Evolutionary conservation across 148 eudicot genomes (phyloP).

Genomic region (Spergularia marina): DNA sequence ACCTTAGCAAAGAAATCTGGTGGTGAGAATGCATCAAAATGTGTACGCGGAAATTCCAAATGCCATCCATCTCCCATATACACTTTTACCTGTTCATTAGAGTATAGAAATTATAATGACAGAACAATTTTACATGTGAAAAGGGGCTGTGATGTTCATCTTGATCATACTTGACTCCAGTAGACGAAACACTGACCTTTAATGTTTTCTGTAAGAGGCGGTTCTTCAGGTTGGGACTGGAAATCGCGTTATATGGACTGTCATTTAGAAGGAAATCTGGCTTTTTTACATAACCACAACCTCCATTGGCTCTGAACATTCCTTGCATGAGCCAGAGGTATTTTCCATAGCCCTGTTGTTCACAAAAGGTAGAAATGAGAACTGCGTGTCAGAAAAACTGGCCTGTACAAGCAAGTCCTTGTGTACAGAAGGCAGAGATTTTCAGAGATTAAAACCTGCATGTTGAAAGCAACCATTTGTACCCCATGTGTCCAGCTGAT

Average conservation of each 20-base stretch:
- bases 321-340: slow-evolving; percentile 69
- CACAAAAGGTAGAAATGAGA: slow-evolving; percentile 5
- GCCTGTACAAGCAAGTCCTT: background rate
- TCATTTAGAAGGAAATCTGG: slow-evolving; percentile 45
- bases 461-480: slow-evolving; percentile 79
- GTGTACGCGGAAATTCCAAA: slow-evolving; percentile 42
- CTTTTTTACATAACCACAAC: slow-evolving; percentile 72
- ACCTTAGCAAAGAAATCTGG: slow-evolving; percentile 74
- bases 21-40: slow-evolving; percentile 64
- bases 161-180: slow-evolving; percentile 4
- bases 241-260: slow-evolving; percentile 31
- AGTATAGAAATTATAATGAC: background rate
- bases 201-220: slow-evolving; percentile 38
- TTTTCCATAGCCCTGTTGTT: slow-evolving; percentile 53
- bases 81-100: slow-evolving; percentile 46
- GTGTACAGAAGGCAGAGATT: background rate
- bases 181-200: slow-evolving; percentile 40
- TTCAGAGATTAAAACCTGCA: slow-evolving; percentile 48
- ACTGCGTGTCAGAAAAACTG: background rate
- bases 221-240: slow-evolving; percentile 28
- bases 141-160: background rate
- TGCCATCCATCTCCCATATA: slow-evolving; percentile 74
- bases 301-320: slow-evolving; percentile 73
- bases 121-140: background rate
- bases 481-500: slow-evolving; percentile 71